Conservation (phyloP, 495 filamentous ascomycete genomes). For the Penicillium chermesinum region DNA sequence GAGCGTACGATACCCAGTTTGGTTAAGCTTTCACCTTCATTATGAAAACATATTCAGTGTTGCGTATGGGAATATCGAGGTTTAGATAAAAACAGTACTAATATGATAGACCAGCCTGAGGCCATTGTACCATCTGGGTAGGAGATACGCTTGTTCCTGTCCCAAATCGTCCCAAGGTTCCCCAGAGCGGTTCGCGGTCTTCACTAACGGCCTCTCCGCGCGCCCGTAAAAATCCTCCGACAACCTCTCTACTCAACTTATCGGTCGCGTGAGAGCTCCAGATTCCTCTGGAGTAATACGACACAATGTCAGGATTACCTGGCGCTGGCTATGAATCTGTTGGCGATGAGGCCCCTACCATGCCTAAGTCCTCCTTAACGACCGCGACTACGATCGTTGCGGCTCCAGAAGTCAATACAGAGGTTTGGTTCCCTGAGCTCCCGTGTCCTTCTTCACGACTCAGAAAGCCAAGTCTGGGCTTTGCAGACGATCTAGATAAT, state of each 20-base stretch:
- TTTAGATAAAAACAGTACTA: too few species aligned
- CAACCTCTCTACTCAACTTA: conserved; percentile 5
- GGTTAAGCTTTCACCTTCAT: conserved; percentile 4
- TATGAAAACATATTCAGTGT: too few species aligned
- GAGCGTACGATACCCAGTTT: conserved; percentile 39
- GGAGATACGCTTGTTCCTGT: too few species aligned
- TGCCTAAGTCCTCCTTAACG: conserved; percentile 21
- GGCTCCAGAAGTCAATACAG: conserved; percentile 56
- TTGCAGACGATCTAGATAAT: conserved; percentile 16
- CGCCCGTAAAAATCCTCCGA: conserved; percentile 36
- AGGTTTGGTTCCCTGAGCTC: conserved; percentile 51
- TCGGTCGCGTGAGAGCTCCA: conserved; percentile 8
- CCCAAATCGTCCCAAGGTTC: too few species aligned
- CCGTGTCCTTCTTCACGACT: neutral
- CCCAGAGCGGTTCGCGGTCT: conserved; percentile 10
- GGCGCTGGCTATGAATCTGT: conserved; percentile 50
- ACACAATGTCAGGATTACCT: conserved; percentile 45
- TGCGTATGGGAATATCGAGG: too few species aligned
- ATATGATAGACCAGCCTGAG: too few species aligned
- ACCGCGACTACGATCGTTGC: conserved; percentile 44
- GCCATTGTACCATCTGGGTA: too few species aligned
- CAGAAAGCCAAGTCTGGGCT: neutral
- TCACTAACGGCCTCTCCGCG: conserved; percentile 23
- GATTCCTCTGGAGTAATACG: neutral
- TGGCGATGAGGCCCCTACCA: conserved; percentile 39